Conservation (phyloP, 2,329 filamentous ascomycete genomes). For the Alternaria sp. region DNA sequence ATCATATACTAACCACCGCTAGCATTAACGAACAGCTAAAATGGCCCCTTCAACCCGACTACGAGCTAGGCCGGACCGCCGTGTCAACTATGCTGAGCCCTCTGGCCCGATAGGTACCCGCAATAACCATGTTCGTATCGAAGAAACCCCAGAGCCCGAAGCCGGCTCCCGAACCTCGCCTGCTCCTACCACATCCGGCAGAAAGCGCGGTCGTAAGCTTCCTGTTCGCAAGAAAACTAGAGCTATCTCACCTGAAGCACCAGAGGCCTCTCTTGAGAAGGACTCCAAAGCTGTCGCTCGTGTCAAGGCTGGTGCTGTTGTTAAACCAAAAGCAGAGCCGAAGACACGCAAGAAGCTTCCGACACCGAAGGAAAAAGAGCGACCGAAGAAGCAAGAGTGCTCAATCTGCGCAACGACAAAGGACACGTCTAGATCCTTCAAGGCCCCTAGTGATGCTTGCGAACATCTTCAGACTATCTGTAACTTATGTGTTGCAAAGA, state of each 20-base stretch:
- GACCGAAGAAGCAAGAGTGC: slow-evolving; percentile 22
- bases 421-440: slow-evolving; percentile 16
- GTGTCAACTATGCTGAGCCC: slow-evolving; percentile 6
- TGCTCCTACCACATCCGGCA: neutral
- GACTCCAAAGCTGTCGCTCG: neutral
- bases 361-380: slow-evolving; percentile 10
- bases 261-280: neutral
- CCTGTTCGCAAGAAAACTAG: neutral
- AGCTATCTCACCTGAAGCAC: neutral
- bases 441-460: slow-evolving; percentile 11
- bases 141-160: neutral
- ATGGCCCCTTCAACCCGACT: slow-evolving; percentile 22
- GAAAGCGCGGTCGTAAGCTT: neutral
- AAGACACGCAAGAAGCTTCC: neutral
- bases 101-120: neutral
- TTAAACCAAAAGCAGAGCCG: slow-evolving; percentile 2
- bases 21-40: neutral
- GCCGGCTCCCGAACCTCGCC: neutral
- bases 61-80: slow-evolving; percentile 1
- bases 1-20: neutral
- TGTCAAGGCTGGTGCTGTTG: slow-evolving; percentile 2
- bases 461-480: slow-evolving; percentile 29
- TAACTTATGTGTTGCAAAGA: slow-evolving; percentile 23
- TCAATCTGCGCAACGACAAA: slow-evolving; percentile 22
- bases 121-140: neutral